Base-by-base conservation (phyloP, 2,329 filamentous ascomycete genomes). In the Aspergillus unguis region DNA sequence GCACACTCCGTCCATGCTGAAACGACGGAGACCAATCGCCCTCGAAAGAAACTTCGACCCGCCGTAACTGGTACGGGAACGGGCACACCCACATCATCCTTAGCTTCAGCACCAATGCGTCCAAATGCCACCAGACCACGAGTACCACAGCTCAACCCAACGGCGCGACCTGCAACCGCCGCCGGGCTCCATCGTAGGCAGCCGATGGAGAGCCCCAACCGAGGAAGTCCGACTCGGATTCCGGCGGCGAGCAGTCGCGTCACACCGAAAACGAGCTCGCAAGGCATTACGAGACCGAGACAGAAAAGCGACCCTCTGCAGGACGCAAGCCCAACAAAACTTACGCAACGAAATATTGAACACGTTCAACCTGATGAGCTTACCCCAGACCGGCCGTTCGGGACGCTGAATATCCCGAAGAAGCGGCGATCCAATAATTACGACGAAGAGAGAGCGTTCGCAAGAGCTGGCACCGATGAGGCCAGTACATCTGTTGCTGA, bases 101-200 rank as follows among this genome's bases (percentile, higher is more conserved):
- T 86, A 8, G 82, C 83, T 62, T 80, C 82, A 41, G 84, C 82
- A 11, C 83, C 83, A 25, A 79, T 84, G 57, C 76, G 84, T 45
- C 78, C 74, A 4, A 66, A 61, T 4, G 62, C 63, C 23, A 11
- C 46, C 45, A 72, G 71, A 42, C 60, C 70, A 23, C 67, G 71
- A 29, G 33, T 8, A 6, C n/a, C 44, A 6, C 62, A 68, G 28
- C 63, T 70, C n/a, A 71, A 74, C 50, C 23, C 70, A n/a, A 59
- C 60, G 47, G n/a, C 33, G 9, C 68, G 68, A 23, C 68, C 69
- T 10, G 64, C 66, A 40, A 71, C 70, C 25, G 81, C 79, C 9
- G 79, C 81, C 29, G 80, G 83, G 58, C 80, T 80, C 9, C 62
- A 62, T 17, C 17, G 17, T 29, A 56, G 55, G 29, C 65, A 60